These are phyloP conservation scores for Cladophialophora immunda DNA, from an alignment of 2,329 filamentous ascomycete species.

Conservation along the genomic window DNA sequence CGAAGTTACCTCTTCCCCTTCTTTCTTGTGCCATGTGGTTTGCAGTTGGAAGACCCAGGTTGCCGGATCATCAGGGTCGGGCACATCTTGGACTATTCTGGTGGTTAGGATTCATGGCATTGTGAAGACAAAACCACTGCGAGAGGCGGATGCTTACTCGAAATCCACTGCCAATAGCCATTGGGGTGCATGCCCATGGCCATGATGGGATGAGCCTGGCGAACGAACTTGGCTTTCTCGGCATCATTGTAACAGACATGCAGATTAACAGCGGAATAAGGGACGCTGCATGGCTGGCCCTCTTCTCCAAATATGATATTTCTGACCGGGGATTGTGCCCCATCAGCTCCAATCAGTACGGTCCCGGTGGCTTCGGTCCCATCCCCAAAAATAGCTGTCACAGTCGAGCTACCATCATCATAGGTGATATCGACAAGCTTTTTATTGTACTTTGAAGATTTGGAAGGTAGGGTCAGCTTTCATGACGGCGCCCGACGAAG, in stretches of 20 bases:
- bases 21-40: slow-evolving; percentile 39
- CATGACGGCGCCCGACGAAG: not conserved
- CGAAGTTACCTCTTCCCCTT: slow-evolving; percentile 32
- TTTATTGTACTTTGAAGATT: slow-evolving; percentile 38
- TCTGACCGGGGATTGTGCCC: slow-evolving; percentile 41
- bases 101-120: slow-evolving; percentile 14
- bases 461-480: slow-evolving; percentile 8
- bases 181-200: slow-evolving; percentile 35
- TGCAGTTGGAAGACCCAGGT: slow-evolving; percentile 45
- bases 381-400: slow-evolving; percentile 37
- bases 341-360: slow-evolving; percentile 43
- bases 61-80: slow-evolving; percentile 41
- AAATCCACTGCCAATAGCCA: slow-evolving; percentile 35
- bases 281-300: slow-evolving; percentile 33
- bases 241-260: slow-evolving; percentile 41
- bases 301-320: slow-evolving; percentile 34
- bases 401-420: slow-evolving; percentile 25
- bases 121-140: not conserved
- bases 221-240: slow-evolving; percentile 40
- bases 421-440: slow-evolving; percentile 34
- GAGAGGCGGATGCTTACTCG: slow-evolving; percentile 26
- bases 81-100: slow-evolving; percentile 42
- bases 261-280: slow-evolving; percentile 40
- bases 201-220: slow-evolving; percentile 38
- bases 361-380: slow-evolving; percentile 35